Evolutionary conservation across 176 grass and related monocot species (phyloP).

Genomic region (Bonia amplexicaulis): DNA sequence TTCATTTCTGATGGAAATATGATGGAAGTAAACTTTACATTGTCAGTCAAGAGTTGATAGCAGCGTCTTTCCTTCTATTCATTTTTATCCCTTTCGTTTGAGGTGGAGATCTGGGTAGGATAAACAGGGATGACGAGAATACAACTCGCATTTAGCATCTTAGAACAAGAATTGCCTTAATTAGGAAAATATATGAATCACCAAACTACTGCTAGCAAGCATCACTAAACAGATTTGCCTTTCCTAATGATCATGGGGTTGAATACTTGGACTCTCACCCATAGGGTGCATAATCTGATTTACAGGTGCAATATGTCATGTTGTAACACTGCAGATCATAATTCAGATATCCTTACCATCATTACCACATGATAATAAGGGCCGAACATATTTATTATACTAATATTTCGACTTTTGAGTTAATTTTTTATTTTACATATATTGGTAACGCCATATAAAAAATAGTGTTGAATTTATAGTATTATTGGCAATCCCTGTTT

Average conservation of each 20-base stretch:
- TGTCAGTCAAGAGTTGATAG: background rate
- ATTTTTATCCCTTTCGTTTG: background rate
- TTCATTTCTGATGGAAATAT: background rate
- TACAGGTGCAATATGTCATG: background rate
- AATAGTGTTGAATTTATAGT: conserved; percentile 28
- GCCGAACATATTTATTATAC: background rate
- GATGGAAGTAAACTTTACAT: background rate
- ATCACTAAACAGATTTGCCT: background rate
- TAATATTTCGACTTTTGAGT: background rate
- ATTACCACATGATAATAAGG: background rate
- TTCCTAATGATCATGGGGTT: background rate
- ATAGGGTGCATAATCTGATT: background rate
- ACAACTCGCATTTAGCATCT: background rate
- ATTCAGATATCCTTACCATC: background rate
- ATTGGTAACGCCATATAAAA: background rate
- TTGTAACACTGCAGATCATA: background rate
- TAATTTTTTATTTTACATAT: conserved; percentile 21
- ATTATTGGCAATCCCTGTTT: conserved; percentile 14
- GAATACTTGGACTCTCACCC: background rate
- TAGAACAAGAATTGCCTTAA: background rate
- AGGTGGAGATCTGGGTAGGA: background rate
- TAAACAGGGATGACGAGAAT: background rate
- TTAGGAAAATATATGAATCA: background rate
- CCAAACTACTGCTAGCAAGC: background rate
- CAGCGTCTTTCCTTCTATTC: background rate